Evolutionary conservation across 78 protist species (phyloP).

Genomic region (Pigoraptor vietnamica): DNA sequence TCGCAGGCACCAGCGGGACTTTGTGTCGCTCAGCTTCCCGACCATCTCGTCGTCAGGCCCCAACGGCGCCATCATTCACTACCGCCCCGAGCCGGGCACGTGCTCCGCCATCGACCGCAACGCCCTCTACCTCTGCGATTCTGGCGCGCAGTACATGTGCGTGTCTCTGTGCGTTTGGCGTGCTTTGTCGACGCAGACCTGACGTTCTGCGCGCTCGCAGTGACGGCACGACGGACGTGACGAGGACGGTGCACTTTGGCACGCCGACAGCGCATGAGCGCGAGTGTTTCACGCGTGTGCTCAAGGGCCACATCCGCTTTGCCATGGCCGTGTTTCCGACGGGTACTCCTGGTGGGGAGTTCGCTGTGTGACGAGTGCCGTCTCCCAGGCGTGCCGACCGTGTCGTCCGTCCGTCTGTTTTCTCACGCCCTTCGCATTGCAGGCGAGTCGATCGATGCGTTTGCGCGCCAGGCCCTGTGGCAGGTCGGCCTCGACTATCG

Average conservation of each 20-base stretch:
- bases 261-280: constrained; percentile 59
- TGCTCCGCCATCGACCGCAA: constrained; percentile 3
- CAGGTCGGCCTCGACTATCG: constrained; percentile 69
- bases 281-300: constrained; percentile 75
- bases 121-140: constrained; percentile 65
- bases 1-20: constrained; percentile 35
- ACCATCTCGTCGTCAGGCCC: constrained; percentile 71
- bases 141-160: constrained; percentile 54
- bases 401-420: too few species aligned
- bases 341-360: constrained; percentile 35
- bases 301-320: constrained; percentile 79
- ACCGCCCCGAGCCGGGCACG: constrained; percentile 47
- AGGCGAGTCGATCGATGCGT: constrained; percentile 49
- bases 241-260: constrained; percentile 85
- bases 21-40: constrained; percentile 35
- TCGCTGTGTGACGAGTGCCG: too few species aligned
- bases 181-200: not conserved
- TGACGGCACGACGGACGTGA: constrained; percentile 94
- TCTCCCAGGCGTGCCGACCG: too few species aligned
- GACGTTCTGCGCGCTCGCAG: not conserved
- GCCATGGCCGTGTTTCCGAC: constrained; percentile 66
- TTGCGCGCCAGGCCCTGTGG: constrained; percentile 74
- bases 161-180: not conserved
- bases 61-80: constrained; percentile 91
- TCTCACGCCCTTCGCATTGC: not conserved